Evolutionary conservation across 768 basidiomycete species (phyloP), one percentile per base, ranked within the genome.

Genomic region (Lactarius sp.): DNA sequence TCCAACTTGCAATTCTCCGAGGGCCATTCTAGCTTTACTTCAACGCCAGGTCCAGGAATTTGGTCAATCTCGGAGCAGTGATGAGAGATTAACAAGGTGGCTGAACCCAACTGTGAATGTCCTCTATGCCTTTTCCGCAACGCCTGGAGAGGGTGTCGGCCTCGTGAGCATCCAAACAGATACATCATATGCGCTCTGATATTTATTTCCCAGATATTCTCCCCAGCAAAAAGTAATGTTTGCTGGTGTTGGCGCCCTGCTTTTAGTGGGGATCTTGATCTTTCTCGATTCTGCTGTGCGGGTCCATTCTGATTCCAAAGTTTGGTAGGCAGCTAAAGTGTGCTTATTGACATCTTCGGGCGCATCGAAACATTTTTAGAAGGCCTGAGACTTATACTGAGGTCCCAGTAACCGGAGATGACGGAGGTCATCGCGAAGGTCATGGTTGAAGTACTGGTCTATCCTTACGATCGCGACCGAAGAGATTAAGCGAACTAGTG

Each of bases 401-500:
- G 6, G 13, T 37, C 1, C 44, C 31, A 20, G n/a, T 33, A 46
- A 57, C 33, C 33, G 3, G 44, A 12, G 7, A 57, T 57, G 46
- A 37, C 44, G 22, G 56, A 46, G 13, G n/a, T 47, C 18, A 44
- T 57, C 20, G 56, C n/a, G 12, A 57, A 57, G 33, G 47, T 47
- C 4, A n/a, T 47, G 56, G 44, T 47, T 2, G 56, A 57, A 47
- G 56, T 57, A 10, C 44, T 57, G 27, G 27, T 46, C 42, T 31
- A 57, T 57, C 31, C 13, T 57, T 6, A 44, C 31, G 4, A 44
- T 47, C 6, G 33, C 33, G 20, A 57, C 56, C 13, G 47, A 46
- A 18, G 56, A 57, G 56, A 57, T 57, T 1, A 57, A 57, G 12
- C 42, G 44, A 47, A 44, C 34, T 6, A 44, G 56, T 57, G n/a